Percentiles rank a stretch among this genome's conserved stretches.
Evolutionary conservation across 208 protist species (phyloP).

Genomic region (Leishmania braziliensis): DNA sequence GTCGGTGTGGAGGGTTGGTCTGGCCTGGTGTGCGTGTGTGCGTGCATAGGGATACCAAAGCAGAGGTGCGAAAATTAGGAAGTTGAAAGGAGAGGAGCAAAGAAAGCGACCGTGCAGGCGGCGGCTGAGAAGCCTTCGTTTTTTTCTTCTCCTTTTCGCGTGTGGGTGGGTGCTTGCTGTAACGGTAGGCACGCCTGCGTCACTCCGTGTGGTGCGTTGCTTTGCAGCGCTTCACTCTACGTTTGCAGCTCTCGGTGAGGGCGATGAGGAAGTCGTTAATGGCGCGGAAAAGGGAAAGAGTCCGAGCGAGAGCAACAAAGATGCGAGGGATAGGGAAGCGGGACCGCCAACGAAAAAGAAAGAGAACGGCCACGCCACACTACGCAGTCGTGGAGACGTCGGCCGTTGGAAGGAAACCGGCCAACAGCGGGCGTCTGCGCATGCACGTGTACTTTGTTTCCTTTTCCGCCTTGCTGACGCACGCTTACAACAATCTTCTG

Average conservation of each 20-base stretch:
- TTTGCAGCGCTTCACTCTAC: neutral
- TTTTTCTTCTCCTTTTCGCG: too few species aligned
- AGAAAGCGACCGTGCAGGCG: too few species aligned
- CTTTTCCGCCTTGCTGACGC: neutral
- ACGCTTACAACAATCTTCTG: too few species aligned
- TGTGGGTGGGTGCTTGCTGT: too few species aligned
- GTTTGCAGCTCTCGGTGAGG: neutral
- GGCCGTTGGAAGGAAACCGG: neutral
- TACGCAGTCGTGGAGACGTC: neutral
- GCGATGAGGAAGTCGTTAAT: neutral
- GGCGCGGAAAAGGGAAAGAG: neutral
- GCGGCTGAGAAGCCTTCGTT: too few species aligned
- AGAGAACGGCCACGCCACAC: neutral
- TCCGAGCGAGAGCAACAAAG: neutral
- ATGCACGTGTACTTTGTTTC: neutral
- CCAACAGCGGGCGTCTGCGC: neutral
- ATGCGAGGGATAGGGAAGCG: neutral
- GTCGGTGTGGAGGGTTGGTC: neutral
- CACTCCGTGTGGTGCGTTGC: too few species aligned
- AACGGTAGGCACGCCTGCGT: too few species aligned
- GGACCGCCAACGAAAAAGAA: neutral
- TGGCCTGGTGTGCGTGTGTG: neutral
- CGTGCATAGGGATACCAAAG: neutral
- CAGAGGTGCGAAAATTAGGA: neutral
- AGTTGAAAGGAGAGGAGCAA: neutral